Conservation (phyloP, 2,329 filamentous ascomycete species). For the Macrophomina tecta region DNA sequence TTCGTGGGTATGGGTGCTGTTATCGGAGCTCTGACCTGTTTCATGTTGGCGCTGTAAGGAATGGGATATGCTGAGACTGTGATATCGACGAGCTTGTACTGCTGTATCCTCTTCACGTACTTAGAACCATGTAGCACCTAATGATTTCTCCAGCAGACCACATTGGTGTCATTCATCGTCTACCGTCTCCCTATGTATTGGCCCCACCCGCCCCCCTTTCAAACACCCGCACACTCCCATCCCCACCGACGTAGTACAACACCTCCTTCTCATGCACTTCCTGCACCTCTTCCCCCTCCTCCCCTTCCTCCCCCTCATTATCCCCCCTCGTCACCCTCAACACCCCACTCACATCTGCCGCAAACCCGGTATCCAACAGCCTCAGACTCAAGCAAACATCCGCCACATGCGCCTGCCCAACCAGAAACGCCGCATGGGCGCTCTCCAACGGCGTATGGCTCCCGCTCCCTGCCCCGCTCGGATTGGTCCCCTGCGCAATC, state of each 20-base stretch:
- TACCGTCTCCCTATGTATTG: not conserved
- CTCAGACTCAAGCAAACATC: slow-evolving; percentile 73
- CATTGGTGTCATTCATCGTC: not conserved
- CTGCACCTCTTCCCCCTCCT: slow-evolving; percentile 38
- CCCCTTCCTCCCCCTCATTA: slow-evolving; percentile 44
- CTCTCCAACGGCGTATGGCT: slow-evolving; percentile 69
- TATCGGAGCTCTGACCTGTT: not conserved
- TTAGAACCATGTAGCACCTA: no score
- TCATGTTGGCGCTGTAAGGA: not conserved
- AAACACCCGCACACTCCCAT: slow-evolving; percentile 83
- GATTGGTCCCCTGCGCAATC: slow-evolving; percentile 32
- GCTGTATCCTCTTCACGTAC: not conserved
- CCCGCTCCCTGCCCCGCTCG: slow-evolving; percentile 7
- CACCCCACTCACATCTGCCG: slow-evolving; percentile 88
- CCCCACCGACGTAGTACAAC: slow-evolving; percentile 79
- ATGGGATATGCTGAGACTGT: not conserved
- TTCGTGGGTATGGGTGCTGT: not conserved
- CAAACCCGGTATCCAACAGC: slow-evolving; percentile 83
- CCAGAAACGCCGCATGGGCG: slow-evolving; percentile 72
- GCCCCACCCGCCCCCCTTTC: slow-evolving; percentile 68
- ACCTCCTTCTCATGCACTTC: slow-evolving; percentile 67
- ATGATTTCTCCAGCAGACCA: no score
- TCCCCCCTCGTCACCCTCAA: slow-evolving; percentile 73
- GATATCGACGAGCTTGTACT: not conserved
- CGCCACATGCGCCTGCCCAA: slow-evolving; percentile 77